Conservation (phyloP, 345 rosid species). For the Eucalyptus decipiens region DNA sequence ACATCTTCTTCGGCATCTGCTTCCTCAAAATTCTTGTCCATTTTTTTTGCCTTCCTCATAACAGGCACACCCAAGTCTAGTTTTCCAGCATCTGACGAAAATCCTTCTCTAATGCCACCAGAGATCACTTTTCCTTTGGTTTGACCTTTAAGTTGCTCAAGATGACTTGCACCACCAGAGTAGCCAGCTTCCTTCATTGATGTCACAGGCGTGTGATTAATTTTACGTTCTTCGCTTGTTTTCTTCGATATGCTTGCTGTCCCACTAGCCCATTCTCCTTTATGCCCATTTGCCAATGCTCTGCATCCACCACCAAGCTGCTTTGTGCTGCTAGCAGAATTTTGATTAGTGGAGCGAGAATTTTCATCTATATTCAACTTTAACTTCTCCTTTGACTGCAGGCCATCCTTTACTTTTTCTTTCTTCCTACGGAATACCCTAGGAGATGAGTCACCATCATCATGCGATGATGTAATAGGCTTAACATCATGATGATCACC, state of each 20-base stretch:
- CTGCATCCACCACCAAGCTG: slow-evolving; percentile 13
- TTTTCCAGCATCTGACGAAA: slow-evolving; percentile 8
- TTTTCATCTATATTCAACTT: slow-evolving; percentile 9
- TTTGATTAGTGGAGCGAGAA: slow-evolving; percentile 18
- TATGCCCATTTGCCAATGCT: slow-evolving; percentile 23
- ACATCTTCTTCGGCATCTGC: slow-evolving; percentile 10
- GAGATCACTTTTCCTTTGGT: slow-evolving; percentile 9
- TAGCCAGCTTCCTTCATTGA: slow-evolving; percentile 15
- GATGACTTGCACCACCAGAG: neutral
- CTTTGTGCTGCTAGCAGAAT: slow-evolving; percentile 19
- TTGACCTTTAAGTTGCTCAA: slow-evolving; percentile 20
- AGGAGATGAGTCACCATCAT: slow-evolving; percentile 14
- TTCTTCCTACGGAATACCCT: slow-evolving; percentile 28
- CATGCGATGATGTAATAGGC: slow-evolving; percentile 20
- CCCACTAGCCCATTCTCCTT: slow-evolving; percentile 12
- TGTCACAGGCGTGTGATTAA: slow-evolving; percentile 2
- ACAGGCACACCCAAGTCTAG: slow-evolving; percentile 10
- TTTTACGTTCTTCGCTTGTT: slow-evolving; percentile 15
- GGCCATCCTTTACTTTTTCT: slow-evolving; percentile 15
- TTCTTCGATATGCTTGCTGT: slow-evolving; percentile 18
- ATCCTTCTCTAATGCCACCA: slow-evolving; percentile 6
- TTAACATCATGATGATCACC: slow-evolving; percentile 35
- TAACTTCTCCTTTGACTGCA: slow-evolving; percentile 16
- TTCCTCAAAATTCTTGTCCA: slow-evolving; percentile 11
- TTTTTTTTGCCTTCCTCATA: slow-evolving; percentile 20